These are phyloP conservation scores for Dioscorea zingiberensis DNA, from an alignment of 106 monocot genomes.

Conservation along the genomic window DNA sequence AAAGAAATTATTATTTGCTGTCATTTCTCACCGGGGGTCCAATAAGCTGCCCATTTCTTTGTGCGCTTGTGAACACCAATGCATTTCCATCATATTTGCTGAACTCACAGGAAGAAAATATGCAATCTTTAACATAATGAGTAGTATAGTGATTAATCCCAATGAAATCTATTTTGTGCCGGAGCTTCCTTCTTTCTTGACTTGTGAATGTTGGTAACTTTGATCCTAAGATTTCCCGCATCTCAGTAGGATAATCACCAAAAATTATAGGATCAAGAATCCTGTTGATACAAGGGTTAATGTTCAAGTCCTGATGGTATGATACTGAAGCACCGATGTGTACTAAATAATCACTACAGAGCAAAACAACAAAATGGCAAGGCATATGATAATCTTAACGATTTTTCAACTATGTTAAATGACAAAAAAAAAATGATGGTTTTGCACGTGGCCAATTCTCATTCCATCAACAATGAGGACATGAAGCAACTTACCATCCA, in stretches of 20 bases:
- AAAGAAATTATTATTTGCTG: neutral
- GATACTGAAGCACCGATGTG: neutral
- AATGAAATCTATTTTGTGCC: conserved; percentile 47
- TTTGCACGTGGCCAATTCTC: no score
- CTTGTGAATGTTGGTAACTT: conserved; percentile 32
- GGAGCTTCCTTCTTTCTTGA: conserved; percentile 21
- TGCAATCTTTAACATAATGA: conserved; percentile 46
- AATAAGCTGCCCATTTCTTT: conserved; percentile 19
- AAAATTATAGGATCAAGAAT: conserved; percentile 40
- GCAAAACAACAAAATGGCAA: neutral
- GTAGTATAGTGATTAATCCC: conserved; percentile 54
- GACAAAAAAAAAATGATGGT: no score
- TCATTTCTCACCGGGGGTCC: conserved; percentile 20
- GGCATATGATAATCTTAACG: neutral
- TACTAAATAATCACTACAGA: neutral
- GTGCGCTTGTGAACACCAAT: conserved; percentile 6
- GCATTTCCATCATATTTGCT: conserved; percentile 8
- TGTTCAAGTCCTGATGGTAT: no score
- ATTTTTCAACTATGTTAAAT: no score
- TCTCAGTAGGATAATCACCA: conserved; percentile 44
- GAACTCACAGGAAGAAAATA: conserved; percentile 25
- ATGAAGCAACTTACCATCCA: conserved; percentile 21
- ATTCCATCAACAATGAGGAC: no score
- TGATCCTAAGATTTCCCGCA: conserved; percentile 27
- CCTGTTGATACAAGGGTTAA: no score